Percentiles rank a stretch among this genome's conserved stretches.
phyloP scores from a whole-genome alignment of 2,329 filamentous ascomycete species.

The Microdochium trichocladiopsis region DNA sequence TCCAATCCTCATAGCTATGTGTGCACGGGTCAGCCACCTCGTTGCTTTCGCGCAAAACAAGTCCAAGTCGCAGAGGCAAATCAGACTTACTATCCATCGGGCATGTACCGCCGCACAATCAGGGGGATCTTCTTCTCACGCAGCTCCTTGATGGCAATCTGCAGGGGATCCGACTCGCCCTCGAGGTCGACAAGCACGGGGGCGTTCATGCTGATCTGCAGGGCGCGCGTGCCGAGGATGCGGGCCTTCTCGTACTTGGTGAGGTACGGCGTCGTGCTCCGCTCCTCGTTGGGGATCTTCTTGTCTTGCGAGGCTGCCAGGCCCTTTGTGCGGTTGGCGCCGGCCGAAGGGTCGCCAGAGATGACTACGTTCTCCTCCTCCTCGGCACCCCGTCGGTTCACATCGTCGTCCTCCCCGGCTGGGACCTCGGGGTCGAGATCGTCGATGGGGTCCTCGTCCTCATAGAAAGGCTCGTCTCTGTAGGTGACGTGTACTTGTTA shows the following conservation, averaged over 20 bases:
- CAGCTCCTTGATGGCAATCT: slow-evolving; percentile 96
- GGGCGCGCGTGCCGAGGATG: slow-evolving; percentile 83
- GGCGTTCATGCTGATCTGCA: slow-evolving; percentile 99
- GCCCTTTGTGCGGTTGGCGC: slow-evolving; percentile 45
- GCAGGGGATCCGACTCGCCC: slow-evolving; percentile 93
- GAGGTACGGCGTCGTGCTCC: slow-evolving; percentile 96
- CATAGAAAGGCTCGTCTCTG: slow-evolving; percentile 65
- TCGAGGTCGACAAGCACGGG: slow-evolving; percentile 94
- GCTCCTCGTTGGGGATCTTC: slow-evolving; percentile 82
- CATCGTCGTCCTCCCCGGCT: slow-evolving; percentile 43
- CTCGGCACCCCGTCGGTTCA: slow-evolving; percentile 45
- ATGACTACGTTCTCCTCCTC: slow-evolving; percentile 52
- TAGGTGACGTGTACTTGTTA: slow-evolving; percentile 27
- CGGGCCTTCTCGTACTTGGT: slow-evolving; percentile 97
- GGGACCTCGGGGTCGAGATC: slow-evolving; percentile 48
- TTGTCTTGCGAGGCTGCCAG: slow-evolving; percentile 61
- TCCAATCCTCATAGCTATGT: slow-evolving; percentile 96
- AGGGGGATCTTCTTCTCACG: slow-evolving; percentile 98
- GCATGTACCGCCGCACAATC: slow-evolving; percentile 90
- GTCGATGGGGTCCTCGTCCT: slow-evolving; percentile 58
- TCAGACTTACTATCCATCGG: slow-evolving; percentile 83
- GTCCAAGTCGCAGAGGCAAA: slow-evolving; percentile 4
- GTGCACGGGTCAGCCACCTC: slow-evolving; percentile 9
- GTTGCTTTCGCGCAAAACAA: background rate
- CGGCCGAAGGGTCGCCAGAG: slow-evolving; percentile 55